Conservation (phyloP, 257 asterid species). For the Craterostigma plantagineum region DNA sequence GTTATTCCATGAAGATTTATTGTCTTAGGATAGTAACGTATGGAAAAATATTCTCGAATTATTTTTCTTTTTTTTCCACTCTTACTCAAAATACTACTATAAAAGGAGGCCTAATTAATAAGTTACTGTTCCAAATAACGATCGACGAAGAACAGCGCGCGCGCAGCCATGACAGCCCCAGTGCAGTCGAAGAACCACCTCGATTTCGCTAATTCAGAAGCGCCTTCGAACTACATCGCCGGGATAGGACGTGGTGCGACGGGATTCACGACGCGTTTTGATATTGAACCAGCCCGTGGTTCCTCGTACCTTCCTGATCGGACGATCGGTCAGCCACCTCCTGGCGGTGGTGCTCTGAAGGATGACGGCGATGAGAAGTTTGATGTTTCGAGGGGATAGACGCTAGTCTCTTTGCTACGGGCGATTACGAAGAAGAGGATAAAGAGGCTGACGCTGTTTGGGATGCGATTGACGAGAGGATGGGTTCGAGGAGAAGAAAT, state of each 20-base stretch:
- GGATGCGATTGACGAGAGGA: slow-evolving; percentile 70
- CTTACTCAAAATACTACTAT: too few relatives aligned
- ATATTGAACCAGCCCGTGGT: slow-evolving; percentile 91
- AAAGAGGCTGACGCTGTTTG: slow-evolving; percentile 80
- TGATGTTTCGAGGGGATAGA: slow-evolving; percentile 86
- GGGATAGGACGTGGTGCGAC: slow-evolving; percentile 98
- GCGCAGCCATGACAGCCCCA: slow-evolving; percentile 76
- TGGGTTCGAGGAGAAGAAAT: slow-evolving; percentile 84
- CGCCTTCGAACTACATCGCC: slow-evolving; percentile 75
- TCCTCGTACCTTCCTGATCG: slow-evolving; percentile 84
- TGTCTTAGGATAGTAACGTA: too few relatives aligned
- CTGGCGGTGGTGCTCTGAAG: too few relatives aligned
- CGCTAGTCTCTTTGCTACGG: slow-evolving; percentile 79
- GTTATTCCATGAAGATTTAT: too few relatives aligned
- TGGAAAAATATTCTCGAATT: too few relatives aligned
- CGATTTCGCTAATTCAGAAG: slow-evolving; percentile 45
- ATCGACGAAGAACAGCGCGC: too few relatives aligned
- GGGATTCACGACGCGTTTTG: slow-evolving; percentile 91
- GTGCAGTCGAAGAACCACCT: slow-evolving; percentile 30
- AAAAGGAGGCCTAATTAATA: too few relatives aligned
- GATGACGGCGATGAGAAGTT: too few relatives aligned
- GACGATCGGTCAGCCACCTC: slow-evolving; percentile 46
- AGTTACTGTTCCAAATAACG: too few relatives aligned
- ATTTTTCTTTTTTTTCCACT: too few relatives aligned
- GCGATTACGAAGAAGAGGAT: slow-evolving; percentile 91